Evolutionary conservation across 495 filamentous ascomycete species (phyloP), one percentile per base, ranked within the genome.

Genomic region (Immersiella caudata): DNA sequence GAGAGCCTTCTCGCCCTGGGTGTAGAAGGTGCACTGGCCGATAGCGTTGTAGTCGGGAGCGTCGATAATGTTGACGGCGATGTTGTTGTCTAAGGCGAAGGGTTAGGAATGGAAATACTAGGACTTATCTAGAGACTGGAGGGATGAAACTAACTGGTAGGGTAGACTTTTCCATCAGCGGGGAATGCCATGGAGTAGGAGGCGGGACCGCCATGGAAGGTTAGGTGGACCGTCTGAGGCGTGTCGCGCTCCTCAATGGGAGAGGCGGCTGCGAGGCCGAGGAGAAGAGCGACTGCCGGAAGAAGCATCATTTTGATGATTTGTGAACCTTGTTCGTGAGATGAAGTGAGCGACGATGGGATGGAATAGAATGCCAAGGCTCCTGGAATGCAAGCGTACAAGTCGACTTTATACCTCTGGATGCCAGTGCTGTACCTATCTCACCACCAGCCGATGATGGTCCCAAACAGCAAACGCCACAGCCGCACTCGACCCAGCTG

Each of bases 41-140:
- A 56, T 56, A 62, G 73, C 68, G 70, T 71, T 71, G 71, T 71
- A 76, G 67, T 76, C 73, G 22, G 72, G 68, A 1, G 75, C 70
- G 33, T 71, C 70, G 63, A 76, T 74, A 62, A 75, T 68, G 68
- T 64, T 72, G 68, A 76, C 26, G 35, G 69, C 33, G 26, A 76
- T 40, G 63, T 58, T 40, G 65, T 73, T 75, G 71, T 76, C 71
- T 75, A 25, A 7, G 6, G 14, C n/a, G 1, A 27, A 12, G n/a
- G 21, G 25, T 40, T 64, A 50, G 33, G 16, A 2, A n/a, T 55
- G 21, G n/a, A n/a, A n/a, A n/a, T n/a, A n/a, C n/a, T n/a, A 36
- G 50, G 27, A 16, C n/a, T n/a, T n/a, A 12, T 0, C 4, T n/a
- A 27, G 25, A 26, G 25, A 36, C 21, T 6, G 59, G 26, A 49